Conservation (phyloP, 2,329 filamentous ascomycete genomes). For the Fusarium verticillioides region DNA sequence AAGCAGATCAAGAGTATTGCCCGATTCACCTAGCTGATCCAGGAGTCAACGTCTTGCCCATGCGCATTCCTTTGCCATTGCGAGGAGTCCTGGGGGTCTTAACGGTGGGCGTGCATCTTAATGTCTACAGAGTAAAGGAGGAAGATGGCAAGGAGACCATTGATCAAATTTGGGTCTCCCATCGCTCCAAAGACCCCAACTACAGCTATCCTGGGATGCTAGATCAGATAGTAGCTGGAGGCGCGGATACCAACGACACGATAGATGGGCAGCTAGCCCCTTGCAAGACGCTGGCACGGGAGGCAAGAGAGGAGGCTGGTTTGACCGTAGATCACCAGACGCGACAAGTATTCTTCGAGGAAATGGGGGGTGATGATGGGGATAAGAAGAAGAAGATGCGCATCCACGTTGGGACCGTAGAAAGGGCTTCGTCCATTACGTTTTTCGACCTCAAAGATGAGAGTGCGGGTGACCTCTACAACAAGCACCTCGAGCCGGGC, state of each 20-base stretch:
- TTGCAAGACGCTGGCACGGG: constrained; percentile 46
- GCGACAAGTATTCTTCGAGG: constrained; percentile 20
- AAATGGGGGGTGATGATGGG: not conserved
- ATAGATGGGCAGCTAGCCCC: constrained; percentile 33
- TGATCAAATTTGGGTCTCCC: constrained; percentile 50
- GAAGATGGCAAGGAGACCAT: constrained; percentile 34
- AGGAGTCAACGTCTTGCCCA: constrained; percentile 33
- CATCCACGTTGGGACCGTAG: constrained; percentile 39
- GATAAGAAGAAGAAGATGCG: not conserved
- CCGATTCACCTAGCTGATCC: constrained; percentile 44
- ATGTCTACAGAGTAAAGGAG: constrained; percentile 48
- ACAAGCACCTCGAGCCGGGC: constrained; percentile 52
- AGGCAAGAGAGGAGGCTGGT: constrained; percentile 50
- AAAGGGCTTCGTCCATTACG: constrained; percentile 43
- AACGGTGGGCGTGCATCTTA: constrained; percentile 53
- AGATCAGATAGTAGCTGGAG: constrained; percentile 53
- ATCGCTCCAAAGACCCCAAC: constrained; percentile 41
- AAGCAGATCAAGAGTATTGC: constrained; percentile 41
- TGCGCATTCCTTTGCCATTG: constrained; percentile 46
- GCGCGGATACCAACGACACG: constrained; percentile 47
- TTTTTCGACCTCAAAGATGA: constrained; percentile 51
- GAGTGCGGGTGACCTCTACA: constrained; percentile 43
- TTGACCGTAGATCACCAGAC: constrained; percentile 28
- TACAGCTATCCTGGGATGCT: constrained; percentile 50
- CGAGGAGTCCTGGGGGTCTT: constrained; percentile 51